Evolutionary conservation across 1,284 basidiomycete genomes (phyloP).

Genomic region (Quambalaria eucalypti): DNA sequence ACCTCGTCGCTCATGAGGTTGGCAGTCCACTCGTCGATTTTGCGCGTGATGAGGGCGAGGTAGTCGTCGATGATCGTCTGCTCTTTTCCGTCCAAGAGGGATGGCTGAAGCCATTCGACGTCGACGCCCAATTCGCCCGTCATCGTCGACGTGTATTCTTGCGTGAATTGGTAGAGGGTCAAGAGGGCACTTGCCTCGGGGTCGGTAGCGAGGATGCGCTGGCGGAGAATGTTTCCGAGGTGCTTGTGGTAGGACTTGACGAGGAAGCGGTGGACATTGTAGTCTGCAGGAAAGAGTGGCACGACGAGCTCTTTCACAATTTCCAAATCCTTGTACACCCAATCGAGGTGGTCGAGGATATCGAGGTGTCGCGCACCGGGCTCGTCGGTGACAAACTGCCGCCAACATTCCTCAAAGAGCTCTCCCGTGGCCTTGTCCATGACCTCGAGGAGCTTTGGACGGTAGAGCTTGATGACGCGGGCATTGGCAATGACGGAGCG

Average conservation of each 20-base stretch:
- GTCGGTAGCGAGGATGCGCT: conserved; percentile 60
- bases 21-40: conserved; percentile 92
- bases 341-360: conserved; percentile 71
- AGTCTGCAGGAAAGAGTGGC: conserved; percentile 80
- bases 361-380: conserved; percentile 61
- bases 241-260: conserved; percentile 85
- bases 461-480: conserved; percentile 89
- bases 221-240: conserved; percentile 67
- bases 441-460: conserved; percentile 74
- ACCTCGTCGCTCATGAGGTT: conserved; percentile 90
- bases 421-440: conserved; percentile 69
- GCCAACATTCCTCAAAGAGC: conserved; percentile 64
- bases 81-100: conserved; percentile 80
- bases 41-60: conserved; percentile 79
- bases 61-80: conserved; percentile 92
- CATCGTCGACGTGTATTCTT: conserved; percentile 90
- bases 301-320: conserved; percentile 77
- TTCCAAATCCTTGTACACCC: conserved; percentile 92
- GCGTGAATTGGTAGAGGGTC: conserved; percentile 80
- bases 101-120: conserved; percentile 53
- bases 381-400: conserved; percentile 53
- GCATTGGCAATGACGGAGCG: conserved; percentile 51
- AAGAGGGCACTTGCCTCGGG: conserved; percentile 80
- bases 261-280: conserved; percentile 73
- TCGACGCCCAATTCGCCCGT: conserved; percentile 65